Evolutionary conservation across 2,329 filamentous ascomycete genomes (phyloP), one percentile per base, ranked within the genome.

Genomic region (Macrophomina tecta): DNA sequence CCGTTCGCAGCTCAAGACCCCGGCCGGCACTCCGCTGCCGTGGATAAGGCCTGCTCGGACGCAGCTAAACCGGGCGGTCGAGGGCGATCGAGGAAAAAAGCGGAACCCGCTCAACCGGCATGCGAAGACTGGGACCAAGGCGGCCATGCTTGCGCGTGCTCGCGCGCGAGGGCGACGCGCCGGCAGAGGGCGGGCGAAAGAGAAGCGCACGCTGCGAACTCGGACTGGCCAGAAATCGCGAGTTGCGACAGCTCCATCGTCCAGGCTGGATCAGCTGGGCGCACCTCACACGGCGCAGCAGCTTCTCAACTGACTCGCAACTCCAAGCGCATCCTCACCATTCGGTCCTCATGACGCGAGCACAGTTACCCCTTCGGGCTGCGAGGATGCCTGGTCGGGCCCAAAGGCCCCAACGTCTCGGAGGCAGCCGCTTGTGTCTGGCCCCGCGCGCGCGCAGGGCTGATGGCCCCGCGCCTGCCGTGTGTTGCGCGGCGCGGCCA

Each of bases 281-380:
- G 49, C 30, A 11, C 30, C 42, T 48, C 42, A 62, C 40, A 23
- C 23, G 2, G 23, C 23, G 23, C 23, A 23, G 23, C 40, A 60
- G 16, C 4, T 11, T 30, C 28, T 58, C 16, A 18, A 30, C 53
- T 60, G 55, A 60, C 55, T 60, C 55, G 55, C 55, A 34, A 32
- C 28, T 28, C 5, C 40, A 2, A 23, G 23, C 23, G 28, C 40
- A 60, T n/a, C 40, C 42, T 60, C 56, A 32, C 42, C 56, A 45
- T 46, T 30, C 28, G 28, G 56, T 18, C 40, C 56, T 49, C 45
- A 62, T 48, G 58, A 62, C 58, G 49, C 16, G 42, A 49, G 58
- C 58, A 62, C 58, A 42, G 58, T 48, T 62, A 28, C 58, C 58
- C 58, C 45, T 62, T 62, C 30, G 40, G 56, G 56, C 56, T 32